Conservation (phyloP, 2,329 filamentous ascomycete genomes). For the Periconia sp. region DNA sequence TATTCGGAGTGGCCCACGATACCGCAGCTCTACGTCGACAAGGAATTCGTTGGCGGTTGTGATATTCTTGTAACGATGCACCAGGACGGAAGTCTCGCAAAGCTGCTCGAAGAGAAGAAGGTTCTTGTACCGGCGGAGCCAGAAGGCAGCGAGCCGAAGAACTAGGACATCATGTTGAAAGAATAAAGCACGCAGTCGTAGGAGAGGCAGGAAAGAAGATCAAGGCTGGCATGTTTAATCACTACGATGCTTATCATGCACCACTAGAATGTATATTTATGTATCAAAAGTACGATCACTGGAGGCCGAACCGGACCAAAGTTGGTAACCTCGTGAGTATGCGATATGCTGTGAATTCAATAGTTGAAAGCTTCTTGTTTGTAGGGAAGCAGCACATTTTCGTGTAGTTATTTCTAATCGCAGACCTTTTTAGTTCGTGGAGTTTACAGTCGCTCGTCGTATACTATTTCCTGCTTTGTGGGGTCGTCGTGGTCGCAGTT, state of each 20-base stretch:
- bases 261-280: conserved; percentile 4
- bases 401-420: no score
- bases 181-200: no score
- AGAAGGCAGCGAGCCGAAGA: conserved; percentile 27
- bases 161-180: conserved; percentile 8
- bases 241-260: conserved; percentile 1
- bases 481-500: conserved; percentile 5
- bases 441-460: background rate
- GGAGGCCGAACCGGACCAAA: background rate
- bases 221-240: background rate
- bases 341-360: no score
- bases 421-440: no score
- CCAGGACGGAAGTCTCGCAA: conserved; percentile 89
- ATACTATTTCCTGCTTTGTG: no score
- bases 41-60: conserved; percentile 96
- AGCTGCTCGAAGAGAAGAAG: conserved; percentile 87
- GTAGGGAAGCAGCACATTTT: no score
- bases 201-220: background rate
- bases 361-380: no score
- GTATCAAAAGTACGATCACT: background rate
- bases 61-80: conserved; percentile 98
- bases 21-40: conserved; percentile 91
- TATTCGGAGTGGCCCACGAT: conserved; percentile 99
- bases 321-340: background rate
- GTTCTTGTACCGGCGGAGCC: conserved; percentile 67